Conservation (phyloP, 345 rosid species). For the Rubroshorea leprosula region DNA sequence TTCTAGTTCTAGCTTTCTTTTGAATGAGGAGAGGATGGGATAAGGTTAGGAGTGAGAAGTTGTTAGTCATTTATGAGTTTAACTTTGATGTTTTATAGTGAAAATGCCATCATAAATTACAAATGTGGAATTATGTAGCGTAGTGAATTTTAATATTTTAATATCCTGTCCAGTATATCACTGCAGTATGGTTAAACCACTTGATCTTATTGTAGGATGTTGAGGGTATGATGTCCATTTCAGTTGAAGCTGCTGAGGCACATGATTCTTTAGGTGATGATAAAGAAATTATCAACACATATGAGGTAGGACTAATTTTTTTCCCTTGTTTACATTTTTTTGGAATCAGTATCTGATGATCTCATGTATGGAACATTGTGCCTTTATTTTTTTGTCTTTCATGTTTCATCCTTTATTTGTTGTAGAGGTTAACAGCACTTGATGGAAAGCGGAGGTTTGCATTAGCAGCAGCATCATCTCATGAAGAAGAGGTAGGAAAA, state of each 20-base stretch:
- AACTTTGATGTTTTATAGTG: too few species aligned
- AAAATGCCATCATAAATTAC: too few species aligned
- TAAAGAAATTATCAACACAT: conserved; percentile 86
- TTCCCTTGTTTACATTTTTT: not conserved
- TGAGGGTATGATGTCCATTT: conserved; percentile 99
- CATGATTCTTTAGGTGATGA: conserved; percentile 89
- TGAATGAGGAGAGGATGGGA: not conserved
- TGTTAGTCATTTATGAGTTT: conserved; percentile 1
- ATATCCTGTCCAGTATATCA: conserved; percentile 2
- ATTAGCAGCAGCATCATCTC: conserved; percentile 85
- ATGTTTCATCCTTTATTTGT: conserved; percentile 9
- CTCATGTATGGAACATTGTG: conserved; percentile 11
- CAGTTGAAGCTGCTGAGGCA: conserved; percentile 95
- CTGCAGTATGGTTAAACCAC: conserved; percentile 7
- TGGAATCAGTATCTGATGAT: not conserved
- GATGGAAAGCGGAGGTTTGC: conserved; percentile 99
- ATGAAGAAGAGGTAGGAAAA: conserved; percentile 86
- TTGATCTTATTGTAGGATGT: conserved; percentile 60
- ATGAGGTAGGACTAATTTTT: conserved; percentile 58
- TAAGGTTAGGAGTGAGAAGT: not conserved
- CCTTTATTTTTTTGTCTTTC: conserved; percentile 6
- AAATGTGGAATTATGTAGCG: too few species aligned
- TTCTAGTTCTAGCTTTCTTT: not conserved
- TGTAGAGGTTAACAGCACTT: conserved; percentile 90
- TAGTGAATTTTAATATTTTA: conserved; percentile 15